phyloP scores from a whole-genome alignment of 305 asterid species.

The Fraxinus angustifolia region DNA sequence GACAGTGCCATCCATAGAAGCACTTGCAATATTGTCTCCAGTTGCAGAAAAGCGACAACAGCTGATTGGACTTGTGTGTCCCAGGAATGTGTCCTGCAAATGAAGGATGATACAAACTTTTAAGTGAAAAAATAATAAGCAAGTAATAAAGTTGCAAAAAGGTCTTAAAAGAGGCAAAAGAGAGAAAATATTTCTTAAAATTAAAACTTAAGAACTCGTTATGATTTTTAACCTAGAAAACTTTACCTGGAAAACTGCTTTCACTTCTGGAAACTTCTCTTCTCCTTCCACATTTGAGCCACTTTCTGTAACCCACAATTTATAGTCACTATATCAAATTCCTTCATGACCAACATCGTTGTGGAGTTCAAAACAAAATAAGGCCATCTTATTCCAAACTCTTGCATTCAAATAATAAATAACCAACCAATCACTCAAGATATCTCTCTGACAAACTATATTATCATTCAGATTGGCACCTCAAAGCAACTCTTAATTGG shows the following conservation, averaged over 20 bases:
- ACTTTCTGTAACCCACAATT: conserved; percentile 40
- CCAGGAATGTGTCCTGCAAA: conserved; percentile 83
- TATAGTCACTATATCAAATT: not conserved
- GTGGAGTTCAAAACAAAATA: conserved; percentile 14
- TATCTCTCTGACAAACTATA: conserved; percentile 6
- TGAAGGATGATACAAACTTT: conserved; percentile 22
- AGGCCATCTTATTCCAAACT: conserved; percentile 6
- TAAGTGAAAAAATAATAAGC: not conserved
- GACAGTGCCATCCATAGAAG: conserved; percentile 96
- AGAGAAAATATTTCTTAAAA: conserved; percentile 5
- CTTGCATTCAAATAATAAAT: not conserved
- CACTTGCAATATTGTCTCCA: conserved; percentile 96
- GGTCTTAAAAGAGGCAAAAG: not conserved
- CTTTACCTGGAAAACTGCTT: conserved; percentile 69
- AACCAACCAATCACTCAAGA: conserved; percentile 2
- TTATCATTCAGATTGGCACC: not conserved
- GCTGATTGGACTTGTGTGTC: conserved; percentile 95
- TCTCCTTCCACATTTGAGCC: conserved; percentile 42
- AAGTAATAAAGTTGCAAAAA: not conserved
- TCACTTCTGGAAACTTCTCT: conserved; percentile 80
- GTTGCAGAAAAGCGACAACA: conserved; percentile 90
- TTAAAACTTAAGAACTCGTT: not conserved
- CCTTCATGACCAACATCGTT: conserved; percentile 15
- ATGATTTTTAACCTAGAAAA: conserved; percentile 8
- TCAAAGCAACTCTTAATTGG: not conserved